These are phyloP conservation scores for Heterobasidion occidentale DNA, from an alignment of 1,284 basidiomycete species.

Conservation along the genomic window DNA sequence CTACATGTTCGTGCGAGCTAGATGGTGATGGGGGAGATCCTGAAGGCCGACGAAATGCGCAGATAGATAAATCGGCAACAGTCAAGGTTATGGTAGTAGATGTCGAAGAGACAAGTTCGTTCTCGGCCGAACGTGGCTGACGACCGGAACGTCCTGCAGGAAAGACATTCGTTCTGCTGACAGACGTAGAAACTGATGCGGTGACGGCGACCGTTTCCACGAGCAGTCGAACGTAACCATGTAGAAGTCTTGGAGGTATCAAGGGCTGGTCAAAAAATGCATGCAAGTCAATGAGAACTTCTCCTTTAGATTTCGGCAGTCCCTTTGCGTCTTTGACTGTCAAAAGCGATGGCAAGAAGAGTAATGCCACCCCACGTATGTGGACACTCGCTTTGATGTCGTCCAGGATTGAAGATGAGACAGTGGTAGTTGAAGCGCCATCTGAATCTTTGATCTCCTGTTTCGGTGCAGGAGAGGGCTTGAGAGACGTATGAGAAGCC, in stretches of 20 bases:
- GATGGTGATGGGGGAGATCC: conserved; percentile 4
- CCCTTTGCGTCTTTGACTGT: background rate
- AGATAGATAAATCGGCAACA: conserved; percentile 45
- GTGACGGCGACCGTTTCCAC: conserved; percentile 40
- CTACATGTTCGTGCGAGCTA: conserved; percentile 18
- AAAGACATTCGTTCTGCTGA: background rate
- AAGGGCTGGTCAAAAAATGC: conserved; percentile 52
- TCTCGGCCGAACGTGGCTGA: background rate
- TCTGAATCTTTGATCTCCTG: background rate
- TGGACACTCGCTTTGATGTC: conserved; percentile 28
- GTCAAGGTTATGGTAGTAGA: conserved; percentile 17
- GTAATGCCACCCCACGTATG: conserved; percentile 40
- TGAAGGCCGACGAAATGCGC: conserved; percentile 29
- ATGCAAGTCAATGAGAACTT: conserved; percentile 12
- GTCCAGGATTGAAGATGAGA: conserved; percentile 19
- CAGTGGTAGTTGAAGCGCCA: background rate
- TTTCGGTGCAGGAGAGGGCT: conserved; percentile 10
- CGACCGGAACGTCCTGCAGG: background rate
- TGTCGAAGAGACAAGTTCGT: background rate
- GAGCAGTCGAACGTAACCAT: conserved; percentile 49
- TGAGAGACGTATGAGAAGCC: conserved; percentile 18
- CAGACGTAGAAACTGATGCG: conserved; percentile 16
- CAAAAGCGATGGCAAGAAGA: conserved; percentile 31
- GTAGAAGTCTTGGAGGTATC: conserved; percentile 37
- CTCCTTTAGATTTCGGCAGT: conserved; percentile 5